Conservation (phyloP, 768 basidiomycete genomes). For the Leccinum uliginosum region DNA sequence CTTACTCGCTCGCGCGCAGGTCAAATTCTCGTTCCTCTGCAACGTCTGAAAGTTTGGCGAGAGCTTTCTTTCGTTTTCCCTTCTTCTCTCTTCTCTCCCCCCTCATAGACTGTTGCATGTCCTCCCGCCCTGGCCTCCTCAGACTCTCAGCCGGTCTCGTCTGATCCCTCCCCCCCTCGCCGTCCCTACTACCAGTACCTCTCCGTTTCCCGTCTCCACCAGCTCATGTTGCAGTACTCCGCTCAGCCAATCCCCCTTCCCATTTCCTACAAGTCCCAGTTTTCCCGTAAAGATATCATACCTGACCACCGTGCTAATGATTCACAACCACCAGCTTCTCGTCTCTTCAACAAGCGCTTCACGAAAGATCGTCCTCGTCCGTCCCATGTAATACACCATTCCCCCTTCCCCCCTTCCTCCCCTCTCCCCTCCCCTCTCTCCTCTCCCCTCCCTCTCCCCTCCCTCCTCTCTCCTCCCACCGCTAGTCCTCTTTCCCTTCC, state of each 20-base stretch:
- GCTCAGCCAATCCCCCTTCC: constrained; percentile 33
- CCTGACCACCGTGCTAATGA: constrained; percentile 27
- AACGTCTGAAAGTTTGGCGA: constrained; percentile 21
- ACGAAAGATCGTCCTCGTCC: constrained; percentile 29
- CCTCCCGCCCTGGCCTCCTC: constrained; percentile 25
- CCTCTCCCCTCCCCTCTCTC: constrained; percentile 23
- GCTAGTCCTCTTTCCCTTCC: constrained; percentile 33
- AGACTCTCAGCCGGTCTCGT: constrained; percentile 45
- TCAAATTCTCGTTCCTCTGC: constrained; percentile 11
- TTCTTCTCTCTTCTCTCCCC: not conserved
- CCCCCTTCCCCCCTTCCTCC: constrained; percentile 9
- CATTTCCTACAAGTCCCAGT: constrained; percentile 27
- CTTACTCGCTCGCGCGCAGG: constrained; percentile 4
- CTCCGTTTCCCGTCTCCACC: constrained; percentile 25
- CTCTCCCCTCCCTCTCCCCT: constrained; percentile 29
- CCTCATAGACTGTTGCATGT: constrained; percentile 24
- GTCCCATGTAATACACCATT: constrained; percentile 9
- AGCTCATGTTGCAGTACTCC: constrained; percentile 59
- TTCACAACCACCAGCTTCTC: constrained; percentile 17
- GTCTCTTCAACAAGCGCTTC: constrained; percentile 34
- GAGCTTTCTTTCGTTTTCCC: constrained; percentile 20
- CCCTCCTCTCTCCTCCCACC: constrained; percentile 26
- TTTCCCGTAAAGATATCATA: constrained; percentile 32
- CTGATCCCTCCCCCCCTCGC: constrained; percentile 38
- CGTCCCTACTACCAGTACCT: constrained; percentile 30